These are phyloP conservation scores for Emericellopsis atlantica DNA, from an alignment of 2,329 filamentous ascomycete genomes.

Conservation along the genomic window DNA sequence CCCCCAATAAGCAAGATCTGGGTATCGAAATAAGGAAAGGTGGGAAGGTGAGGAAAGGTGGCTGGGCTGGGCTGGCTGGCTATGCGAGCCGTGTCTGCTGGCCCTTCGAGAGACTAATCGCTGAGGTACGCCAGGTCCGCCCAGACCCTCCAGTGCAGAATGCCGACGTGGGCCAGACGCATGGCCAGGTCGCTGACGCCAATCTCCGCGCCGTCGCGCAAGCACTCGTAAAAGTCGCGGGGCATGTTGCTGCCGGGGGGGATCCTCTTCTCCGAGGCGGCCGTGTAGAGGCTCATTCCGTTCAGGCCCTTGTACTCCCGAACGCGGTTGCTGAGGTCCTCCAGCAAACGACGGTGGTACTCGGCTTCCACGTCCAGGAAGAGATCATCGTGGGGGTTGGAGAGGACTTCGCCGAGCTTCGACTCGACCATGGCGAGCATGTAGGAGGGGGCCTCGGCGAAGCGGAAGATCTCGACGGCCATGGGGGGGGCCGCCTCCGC, in stretches of 20 bases:
- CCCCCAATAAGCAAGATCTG: too few species aligned
- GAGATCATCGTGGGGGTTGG: slow-evolving; percentile 25
- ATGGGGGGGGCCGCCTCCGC: slow-evolving; percentile 37
- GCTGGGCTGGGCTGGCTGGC: too few species aligned
- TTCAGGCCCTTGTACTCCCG: slow-evolving; percentile 39
- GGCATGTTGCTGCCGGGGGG: slow-evolving; percentile 12
- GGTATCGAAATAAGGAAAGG: too few species aligned
- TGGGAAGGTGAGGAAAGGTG: too few species aligned
- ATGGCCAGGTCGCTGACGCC: slow-evolving; percentile 57
- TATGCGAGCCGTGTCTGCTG: too few species aligned
- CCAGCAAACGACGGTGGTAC: slow-evolving; percentile 35
- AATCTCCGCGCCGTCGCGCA: slow-evolving; percentile 32
- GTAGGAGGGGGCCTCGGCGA: slow-evolving; percentile 34
- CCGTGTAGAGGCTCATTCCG: slow-evolving; percentile 39
- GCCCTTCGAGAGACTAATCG: not conserved
- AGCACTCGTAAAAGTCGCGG: slow-evolving; percentile 16
- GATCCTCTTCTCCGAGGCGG: slow-evolving; percentile 29
- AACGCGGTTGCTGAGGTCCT: slow-evolving; percentile 34
- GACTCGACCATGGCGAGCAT: slow-evolving; percentile 35
- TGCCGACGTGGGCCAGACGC: slow-evolving; percentile 68
- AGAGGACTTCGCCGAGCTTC: slow-evolving; percentile 31
- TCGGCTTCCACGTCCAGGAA: slow-evolving; percentile 35
- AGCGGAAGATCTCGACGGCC: slow-evolving; percentile 47
- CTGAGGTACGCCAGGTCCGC: slow-evolving; percentile 53
- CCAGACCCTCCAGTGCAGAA: slow-evolving; percentile 89